Evolutionary conservation across 169 alveolate species (phyloP).

Genomic region (Plasmodium ovale): DNA sequence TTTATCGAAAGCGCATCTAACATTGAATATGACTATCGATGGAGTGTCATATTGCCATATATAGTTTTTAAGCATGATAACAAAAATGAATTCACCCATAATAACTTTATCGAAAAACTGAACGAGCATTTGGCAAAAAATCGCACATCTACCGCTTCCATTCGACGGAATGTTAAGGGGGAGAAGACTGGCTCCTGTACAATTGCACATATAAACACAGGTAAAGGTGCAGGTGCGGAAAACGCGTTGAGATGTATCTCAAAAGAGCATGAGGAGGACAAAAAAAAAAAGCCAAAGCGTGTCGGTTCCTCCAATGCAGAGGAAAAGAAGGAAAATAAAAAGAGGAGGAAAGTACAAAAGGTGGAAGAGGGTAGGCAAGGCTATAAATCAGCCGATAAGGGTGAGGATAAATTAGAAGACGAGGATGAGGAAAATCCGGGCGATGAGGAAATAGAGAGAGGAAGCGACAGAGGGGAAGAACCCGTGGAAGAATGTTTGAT

Average conservation of each 20-base stretch:
- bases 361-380: not conserved
- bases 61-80: conserved; percentile 62
- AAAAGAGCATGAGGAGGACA: not conserved
- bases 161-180: not conserved
- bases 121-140: not conserved
- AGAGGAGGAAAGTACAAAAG: not conserved
- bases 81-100: conserved; percentile 6
- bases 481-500: no score
- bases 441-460: not conserved
- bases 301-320: not conserved
- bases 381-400: not conserved
- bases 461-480: not conserved
- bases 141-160: conserved; percentile 3
- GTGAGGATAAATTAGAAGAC: not conserved
- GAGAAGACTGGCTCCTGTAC: conserved; percentile 13
- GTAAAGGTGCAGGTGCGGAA: not conserved
- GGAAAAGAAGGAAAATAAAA: not conserved
- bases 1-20: conserved; percentile 82
- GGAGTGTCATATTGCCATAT: conserved; percentile 80
- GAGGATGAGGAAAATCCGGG: not conserved
- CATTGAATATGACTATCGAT: conserved; percentile 77
- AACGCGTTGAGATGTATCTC: not conserved
- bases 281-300: not conserved
- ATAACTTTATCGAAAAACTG: conserved; percentile 43
- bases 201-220: conserved; percentile 1